A percentile compares a stretch with the other conserved stretches of the same genome.
phyloP scores from a whole-genome alignment of 139 green algal species.

The Pleodorina starrii region DNA sequence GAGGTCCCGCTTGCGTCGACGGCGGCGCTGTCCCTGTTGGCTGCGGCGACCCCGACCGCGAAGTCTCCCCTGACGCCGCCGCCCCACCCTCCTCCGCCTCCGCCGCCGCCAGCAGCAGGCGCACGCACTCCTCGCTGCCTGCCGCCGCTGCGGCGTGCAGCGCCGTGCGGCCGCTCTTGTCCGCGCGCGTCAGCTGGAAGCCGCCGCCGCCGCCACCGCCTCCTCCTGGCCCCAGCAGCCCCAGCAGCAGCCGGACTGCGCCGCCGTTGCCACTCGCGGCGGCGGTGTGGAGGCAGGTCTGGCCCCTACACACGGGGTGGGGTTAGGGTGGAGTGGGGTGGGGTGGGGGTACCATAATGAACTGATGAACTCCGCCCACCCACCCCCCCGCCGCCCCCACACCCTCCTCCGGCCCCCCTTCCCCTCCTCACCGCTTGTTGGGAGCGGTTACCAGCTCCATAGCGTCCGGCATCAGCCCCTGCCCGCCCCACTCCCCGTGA shows the following conservation, averaged over 20 bases:
- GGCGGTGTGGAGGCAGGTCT: conserved; percentile 22
- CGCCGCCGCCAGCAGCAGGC: conserved; percentile 8
- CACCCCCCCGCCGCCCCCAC: too few relatives aligned
- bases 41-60: not conserved
- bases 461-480: not conserved
- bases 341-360: too few relatives aligned
- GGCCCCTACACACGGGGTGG: too few relatives aligned
- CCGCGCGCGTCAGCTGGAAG: not conserved
- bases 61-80: not conserved
- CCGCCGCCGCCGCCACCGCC: too few relatives aligned
- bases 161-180: conserved; percentile 12
- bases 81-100: conserved; percentile 2
- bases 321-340: too few relatives aligned
- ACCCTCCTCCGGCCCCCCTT: too few relatives aligned
- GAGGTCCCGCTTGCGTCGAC: too few relatives aligned
- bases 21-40: not conserved
- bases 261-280: not conserved
- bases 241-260: conserved; percentile 3
- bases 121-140: not conserved
- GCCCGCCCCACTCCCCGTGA: not conserved
- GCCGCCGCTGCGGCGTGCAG: conserved; percentile 19
- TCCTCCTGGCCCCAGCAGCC: too few relatives aligned
- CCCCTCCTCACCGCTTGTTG: conserved; percentile 33
- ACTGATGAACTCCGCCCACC: too few relatives aligned
- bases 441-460: not conserved